Evolutionary conservation across 129 eudicot genomes (phyloP).

Genomic region (Lactuca sativa): DNA sequence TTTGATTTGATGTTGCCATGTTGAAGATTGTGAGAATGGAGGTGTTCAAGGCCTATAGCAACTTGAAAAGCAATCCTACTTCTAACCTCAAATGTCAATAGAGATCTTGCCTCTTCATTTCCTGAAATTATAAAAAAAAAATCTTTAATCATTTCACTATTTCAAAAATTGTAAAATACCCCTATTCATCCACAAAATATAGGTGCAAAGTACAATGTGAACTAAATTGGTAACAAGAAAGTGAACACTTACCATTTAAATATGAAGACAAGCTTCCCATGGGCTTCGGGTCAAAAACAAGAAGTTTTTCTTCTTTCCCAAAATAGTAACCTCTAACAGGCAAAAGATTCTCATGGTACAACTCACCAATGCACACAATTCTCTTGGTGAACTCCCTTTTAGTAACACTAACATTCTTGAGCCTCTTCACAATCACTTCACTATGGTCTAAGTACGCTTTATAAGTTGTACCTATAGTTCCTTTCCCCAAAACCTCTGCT

Average conservation of each 20-base stretch:
- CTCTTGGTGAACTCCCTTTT: conserved; percentile 48
- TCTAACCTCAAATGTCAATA: conserved; percentile 49
- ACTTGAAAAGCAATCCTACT: conserved; percentile 44
- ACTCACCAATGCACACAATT: conserved; percentile 40
- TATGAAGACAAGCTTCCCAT: conserved; percentile 55
- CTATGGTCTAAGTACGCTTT: conserved; percentile 52
- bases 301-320: conserved; percentile 70
- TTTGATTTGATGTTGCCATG: conserved; percentile 62
- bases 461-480: conserved; percentile 53
- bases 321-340: conserved; percentile 54
- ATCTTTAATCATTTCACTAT: background rate
- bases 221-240: background rate
- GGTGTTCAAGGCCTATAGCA: conserved; percentile 46
- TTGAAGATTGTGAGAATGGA: conserved; percentile 41
- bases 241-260: conserved; percentile 56
- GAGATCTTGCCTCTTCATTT: conserved; percentile 20
- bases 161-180: background rate
- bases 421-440: conserved; percentile 62
- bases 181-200: background rate
- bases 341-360: conserved; percentile 58
- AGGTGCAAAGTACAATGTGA: conserved; percentile 5
- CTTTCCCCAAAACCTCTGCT: conserved; percentile 68
- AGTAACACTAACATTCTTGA: conserved; percentile 50
- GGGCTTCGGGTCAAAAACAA: conserved; percentile 49
- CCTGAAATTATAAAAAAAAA: conserved; percentile 24